These are phyloP conservation scores for Candida pseudofarinosa DNA, from an alignment of 805 yeast species.

Conservation along the genomic window DNA sequence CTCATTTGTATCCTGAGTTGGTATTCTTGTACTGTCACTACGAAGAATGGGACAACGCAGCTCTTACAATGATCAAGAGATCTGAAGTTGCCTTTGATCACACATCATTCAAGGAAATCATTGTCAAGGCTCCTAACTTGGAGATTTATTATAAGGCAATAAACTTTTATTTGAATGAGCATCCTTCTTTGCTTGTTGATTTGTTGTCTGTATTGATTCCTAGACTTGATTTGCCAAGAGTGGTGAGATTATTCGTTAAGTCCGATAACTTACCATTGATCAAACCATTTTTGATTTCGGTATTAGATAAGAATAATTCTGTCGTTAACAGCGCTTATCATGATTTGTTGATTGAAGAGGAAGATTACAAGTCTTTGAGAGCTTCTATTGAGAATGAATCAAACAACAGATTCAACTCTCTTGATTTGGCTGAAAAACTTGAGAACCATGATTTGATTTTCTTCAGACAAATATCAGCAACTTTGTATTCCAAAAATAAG, in stretches of 20 bases:
- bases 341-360: constrained; percentile 92
- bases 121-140: constrained; percentile 91
- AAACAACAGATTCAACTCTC: constrained; percentile 85
- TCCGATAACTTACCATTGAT: constrained; percentile 95
- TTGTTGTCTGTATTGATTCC: constrained; percentile 79
- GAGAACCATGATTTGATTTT: constrained; percentile 88
- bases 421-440: constrained; percentile 87
- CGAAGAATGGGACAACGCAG: constrained; percentile 99
- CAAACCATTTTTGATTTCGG: constrained; percentile 90
- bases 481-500: constrained; percentile 88
- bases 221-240: constrained; percentile 90
- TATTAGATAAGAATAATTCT: constrained; percentile 83
- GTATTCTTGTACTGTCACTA: constrained; percentile 96
- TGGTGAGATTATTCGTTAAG: constrained; percentile 89
- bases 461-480: constrained; percentile 95
- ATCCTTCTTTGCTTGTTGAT: constrained; percentile 87
- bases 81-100: constrained; percentile 93
- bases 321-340: constrained; percentile 95
- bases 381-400: constrained; percentile 74
- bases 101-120: constrained; percentile 85
- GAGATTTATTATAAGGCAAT: constrained; percentile 97
- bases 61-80: constrained; percentile 92
- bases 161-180: constrained; percentile 87
- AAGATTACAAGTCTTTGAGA: constrained; percentile 86
- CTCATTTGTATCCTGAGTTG: constrained; percentile 94